Base-by-base conservation (phyloP, 2,329 filamentous ascomycete species). In the Biscogniauxia sp. region DNA sequence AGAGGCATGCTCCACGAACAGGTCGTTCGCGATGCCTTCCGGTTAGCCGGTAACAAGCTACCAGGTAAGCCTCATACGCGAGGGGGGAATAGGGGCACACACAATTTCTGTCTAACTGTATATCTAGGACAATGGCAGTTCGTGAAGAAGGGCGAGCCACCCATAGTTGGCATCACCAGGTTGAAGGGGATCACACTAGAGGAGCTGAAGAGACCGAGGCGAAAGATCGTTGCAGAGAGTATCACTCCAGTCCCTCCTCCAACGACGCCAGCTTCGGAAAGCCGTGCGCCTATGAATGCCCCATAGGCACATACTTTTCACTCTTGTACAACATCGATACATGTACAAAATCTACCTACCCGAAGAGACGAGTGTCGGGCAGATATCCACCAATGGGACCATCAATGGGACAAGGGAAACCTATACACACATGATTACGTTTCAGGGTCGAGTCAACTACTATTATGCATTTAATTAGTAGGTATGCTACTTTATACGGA, bases 1-100 rank as follows among this genome's bases (percentile, higher is more conserved):
- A 93, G 92, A 77, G 95, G 95, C 53, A 86, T 93, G 69, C 74
- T 98, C 65, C 95, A 99, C 84, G 95, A 99, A 81, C 91, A 97
- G 79, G 88, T 99, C 66, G 93, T 91, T 20, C 87, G 88, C 68
- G 95, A 99, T 80, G 95, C 95, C 32, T 96, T 99, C 79, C 86
- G 95, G 65, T 79, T 99, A 74, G 95, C 95, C 17, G 95, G 92
- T 51, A 92, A 96, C 78, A 99, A 99, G 81, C 80, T 99, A 76
- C 95, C 95, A 55, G 93, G 92, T 93, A 79, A 75, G 86, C 79
- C 26, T 72, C 74, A 65, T 75, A 57, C 20, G 26, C 23, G 17
- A 19, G 25, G 2, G 26, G 32, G 51, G 9, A 11, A 20, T n/a
- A 13, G 37, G 37, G 37, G 37, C 20, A 41, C 53, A 25, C 32